These are phyloP conservation scores for Colletotrichum falcatum DNA, from an alignment of 2,329 filamentous ascomycete genomes.

Conservation along the genomic window DNA sequence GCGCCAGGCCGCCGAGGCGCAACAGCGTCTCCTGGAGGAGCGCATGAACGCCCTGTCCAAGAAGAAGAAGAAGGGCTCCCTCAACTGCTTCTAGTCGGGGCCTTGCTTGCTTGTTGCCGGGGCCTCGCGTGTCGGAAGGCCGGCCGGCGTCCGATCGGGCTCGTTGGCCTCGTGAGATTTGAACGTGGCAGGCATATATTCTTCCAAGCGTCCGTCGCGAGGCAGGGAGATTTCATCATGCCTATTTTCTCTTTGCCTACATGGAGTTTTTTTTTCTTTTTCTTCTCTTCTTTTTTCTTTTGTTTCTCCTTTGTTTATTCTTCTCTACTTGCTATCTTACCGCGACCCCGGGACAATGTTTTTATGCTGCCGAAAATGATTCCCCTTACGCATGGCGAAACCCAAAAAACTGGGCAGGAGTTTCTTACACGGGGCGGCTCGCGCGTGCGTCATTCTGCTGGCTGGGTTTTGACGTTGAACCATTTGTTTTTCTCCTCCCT, in stretches of 20 bases:
- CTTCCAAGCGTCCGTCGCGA: constrained; percentile 4
- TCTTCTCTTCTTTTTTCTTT: not conserved
- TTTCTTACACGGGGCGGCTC: constrained; percentile 37
- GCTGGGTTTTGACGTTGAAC: constrained; percentile 8
- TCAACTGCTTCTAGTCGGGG: constrained; percentile 90
- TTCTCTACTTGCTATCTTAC: constrained; percentile 22
- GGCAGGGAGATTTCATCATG: not conserved
- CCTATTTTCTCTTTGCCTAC: not conserved
- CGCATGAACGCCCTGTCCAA: constrained; percentile 91
- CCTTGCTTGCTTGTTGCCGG: constrained; percentile 42
- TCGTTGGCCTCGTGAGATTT: constrained; percentile 42
- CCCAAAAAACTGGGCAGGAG: constrained; percentile 38
- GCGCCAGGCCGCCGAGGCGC: constrained; percentile 88
- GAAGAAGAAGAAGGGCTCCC: constrained; percentile 94
- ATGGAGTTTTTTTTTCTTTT: not conserved
- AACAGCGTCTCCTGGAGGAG: constrained; percentile 89
- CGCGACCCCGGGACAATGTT: constrained; percentile 13
- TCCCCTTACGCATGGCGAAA: constrained; percentile 41
- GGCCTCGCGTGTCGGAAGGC: constrained; percentile 8
- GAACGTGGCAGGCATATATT: not conserved
- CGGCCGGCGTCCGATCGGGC: constrained; percentile 40
- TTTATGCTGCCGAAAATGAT: constrained; percentile 38
- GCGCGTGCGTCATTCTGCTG: constrained; percentile 28
- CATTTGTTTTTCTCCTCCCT: not conserved
- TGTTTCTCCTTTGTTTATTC: not conserved